Evolutionary conservation across 1,284 basidiomycete genomes (phyloP).

Genomic region (Rhodotorula sp.): DNA sequence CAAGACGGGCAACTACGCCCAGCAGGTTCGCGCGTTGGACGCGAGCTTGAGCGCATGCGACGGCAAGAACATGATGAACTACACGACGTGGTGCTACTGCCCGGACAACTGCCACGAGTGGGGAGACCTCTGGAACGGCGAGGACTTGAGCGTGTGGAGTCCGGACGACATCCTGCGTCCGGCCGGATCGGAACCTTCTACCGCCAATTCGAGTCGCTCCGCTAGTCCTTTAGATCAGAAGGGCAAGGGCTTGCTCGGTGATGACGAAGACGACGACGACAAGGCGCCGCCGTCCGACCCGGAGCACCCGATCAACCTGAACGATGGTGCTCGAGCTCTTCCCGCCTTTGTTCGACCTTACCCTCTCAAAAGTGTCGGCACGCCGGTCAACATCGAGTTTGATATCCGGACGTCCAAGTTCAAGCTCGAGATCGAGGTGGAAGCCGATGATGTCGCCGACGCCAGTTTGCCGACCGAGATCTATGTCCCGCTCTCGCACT

Average conservation of each 20-base stretch:
- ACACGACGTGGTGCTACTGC: constrained; percentile 88
- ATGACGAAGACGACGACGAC: neutral
- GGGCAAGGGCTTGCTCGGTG: constrained; percentile 5
- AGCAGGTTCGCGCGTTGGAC: constrained; percentile 83
- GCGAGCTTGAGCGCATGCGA: constrained; percentile 87
- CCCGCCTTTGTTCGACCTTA: constrained; percentile 79
- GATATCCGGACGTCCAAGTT: constrained; percentile 69
- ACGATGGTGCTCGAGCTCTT: constrained; percentile 64
- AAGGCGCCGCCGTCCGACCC: constrained; percentile 27
- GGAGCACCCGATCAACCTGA: constrained; percentile 45
- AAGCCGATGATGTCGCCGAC: constrained; percentile 50
- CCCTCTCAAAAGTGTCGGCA: constrained; percentile 70
- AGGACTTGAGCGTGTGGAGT: constrained; percentile 86
- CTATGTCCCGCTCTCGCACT: constrained; percentile 45
- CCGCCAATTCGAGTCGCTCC: neutral
- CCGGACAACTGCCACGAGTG: constrained; percentile 71
- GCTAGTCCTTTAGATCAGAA: neutral
- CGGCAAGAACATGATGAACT: constrained; percentile 75
- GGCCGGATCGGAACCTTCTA: neutral
- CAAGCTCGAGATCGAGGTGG: constrained; percentile 64
- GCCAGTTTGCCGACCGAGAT: constrained; percentile 44
- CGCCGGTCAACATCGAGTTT: constrained; percentile 61
- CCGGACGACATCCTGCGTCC: constrained; percentile 60
- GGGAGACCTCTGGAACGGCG: constrained; percentile 96
- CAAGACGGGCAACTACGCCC: constrained; percentile 44